Conservation (phyloP, 495 filamentous ascomycete genomes). For the Annulohypoxylon nitens region DNA sequence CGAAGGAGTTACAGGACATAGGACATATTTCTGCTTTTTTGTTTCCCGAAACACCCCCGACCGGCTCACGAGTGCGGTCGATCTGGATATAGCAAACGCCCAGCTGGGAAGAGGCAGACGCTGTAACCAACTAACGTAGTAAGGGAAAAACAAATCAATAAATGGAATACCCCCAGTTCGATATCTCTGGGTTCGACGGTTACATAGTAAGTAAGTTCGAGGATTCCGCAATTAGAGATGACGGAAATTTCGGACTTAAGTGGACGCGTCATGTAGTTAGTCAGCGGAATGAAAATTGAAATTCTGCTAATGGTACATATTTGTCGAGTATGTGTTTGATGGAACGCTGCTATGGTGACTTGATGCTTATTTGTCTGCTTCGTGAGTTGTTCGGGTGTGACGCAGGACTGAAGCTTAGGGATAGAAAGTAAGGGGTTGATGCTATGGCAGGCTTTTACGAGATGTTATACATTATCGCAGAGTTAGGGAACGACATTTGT, state of each 20-base stretch:
- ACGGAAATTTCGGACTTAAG: slow-evolving; percentile 18
- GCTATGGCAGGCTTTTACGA: too few relatives aligned
- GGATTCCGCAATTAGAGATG: slow-evolving; percentile 18
- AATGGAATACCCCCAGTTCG: slow-evolving; percentile 26
- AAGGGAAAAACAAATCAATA: slow-evolving; percentile 10
- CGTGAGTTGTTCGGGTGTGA: background rate
- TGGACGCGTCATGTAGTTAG: slow-evolving; percentile 31
- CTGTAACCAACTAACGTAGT: slow-evolving; percentile 1
- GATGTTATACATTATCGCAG: too few relatives aligned
- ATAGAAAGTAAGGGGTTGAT: too few relatives aligned
- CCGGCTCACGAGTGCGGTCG: slow-evolving; percentile 14
- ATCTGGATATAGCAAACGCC: slow-evolving; percentile 41
- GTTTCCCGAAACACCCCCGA: background rate
- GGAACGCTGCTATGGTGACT: background rate
- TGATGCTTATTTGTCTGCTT: background rate
- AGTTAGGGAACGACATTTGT: too few relatives aligned
- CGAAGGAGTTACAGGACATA: slow-evolving; percentile 38
- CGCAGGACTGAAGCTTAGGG: too few relatives aligned
- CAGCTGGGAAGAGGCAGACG: slow-evolving; percentile 21
- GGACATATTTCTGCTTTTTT: slow-evolving; percentile 22
- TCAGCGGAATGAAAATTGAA: slow-evolving; percentile 28
- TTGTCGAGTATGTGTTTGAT: background rate
- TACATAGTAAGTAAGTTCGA: slow-evolving; percentile 23
- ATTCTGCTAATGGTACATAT: slow-evolving; percentile 18
- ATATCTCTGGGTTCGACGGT: slow-evolving; percentile 13